Percentiles rank a stretch among this genome's conserved stretches.
Conservation (phyloP, 306 rosid genomes). For the Macrotyloma uniflorum region DNA sequence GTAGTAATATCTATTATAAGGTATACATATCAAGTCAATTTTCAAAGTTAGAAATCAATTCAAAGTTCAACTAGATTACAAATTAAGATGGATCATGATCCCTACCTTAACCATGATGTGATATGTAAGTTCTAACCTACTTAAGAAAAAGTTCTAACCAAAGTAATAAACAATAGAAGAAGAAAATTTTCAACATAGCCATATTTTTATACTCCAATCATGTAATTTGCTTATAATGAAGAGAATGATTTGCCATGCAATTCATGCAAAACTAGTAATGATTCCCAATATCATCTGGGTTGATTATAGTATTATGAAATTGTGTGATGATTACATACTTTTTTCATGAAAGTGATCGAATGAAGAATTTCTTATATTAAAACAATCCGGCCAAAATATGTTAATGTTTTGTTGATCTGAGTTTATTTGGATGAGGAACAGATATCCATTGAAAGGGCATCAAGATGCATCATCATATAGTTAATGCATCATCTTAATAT, state of each 20-base stretch:
- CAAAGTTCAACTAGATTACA: too few species aligned
- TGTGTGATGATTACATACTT: not conserved
- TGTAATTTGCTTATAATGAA: not conserved
- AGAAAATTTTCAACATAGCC: not conserved
- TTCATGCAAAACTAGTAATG: constrained; percentile 8
- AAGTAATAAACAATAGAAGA: not conserved
- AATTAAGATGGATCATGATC: too few species aligned
- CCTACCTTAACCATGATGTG: too few species aligned
- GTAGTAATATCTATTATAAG: too few species aligned
- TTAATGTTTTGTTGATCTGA: not conserved
- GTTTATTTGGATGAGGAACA: constrained; percentile 10
- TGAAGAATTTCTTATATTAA: not conserved
- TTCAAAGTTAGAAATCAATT: too few species aligned
- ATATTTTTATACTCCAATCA: not conserved
- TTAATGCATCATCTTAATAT: not conserved
- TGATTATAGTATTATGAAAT: not conserved
- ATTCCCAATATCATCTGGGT: not conserved
- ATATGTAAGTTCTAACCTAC: too few species aligned
- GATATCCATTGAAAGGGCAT: not conserved
- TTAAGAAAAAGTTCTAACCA: not conserved
- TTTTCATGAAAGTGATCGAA: not conserved
- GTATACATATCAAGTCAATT: too few species aligned
- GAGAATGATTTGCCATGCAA: constrained; percentile 28
- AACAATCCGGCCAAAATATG: constrained; percentile 11
- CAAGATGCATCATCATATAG: not conserved